Base-by-base conservation (phyloP, 495 filamentous ascomycete genomes). In the Aspergillus mulundensis region DNA sequence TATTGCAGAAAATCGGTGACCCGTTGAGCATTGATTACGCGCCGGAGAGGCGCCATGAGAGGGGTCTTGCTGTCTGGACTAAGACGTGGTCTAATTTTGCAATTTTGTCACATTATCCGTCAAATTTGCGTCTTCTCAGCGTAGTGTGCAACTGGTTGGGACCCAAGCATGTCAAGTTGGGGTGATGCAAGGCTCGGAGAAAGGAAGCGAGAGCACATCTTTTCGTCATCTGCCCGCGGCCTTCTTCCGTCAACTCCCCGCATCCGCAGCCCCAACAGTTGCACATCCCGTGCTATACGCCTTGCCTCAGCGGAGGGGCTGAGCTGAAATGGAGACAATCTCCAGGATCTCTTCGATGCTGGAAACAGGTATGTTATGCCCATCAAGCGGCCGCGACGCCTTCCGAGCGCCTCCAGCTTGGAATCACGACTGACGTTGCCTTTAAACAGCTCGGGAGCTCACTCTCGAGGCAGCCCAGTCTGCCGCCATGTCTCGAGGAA, bases 401-500 rank as follows among this genome's bases (percentile, higher is more conserved):
- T 23, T 7, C 38, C 15, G n/a, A 40, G 18, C 5, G 32, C 23
- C 23, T 34, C 20, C 43, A 11, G 23, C 2, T 10, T 14, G 34
- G 42, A 28, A 28, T 28, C 44, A 50, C 36, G 54, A 43, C 54
- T 50, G 55, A 59, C 64, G 66, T 55, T 58, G 52, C 51, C 61
- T 63, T 54, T 54, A 61, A 49, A 63, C 77, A 91, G 94, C 94
- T 68, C 84, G 94, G 67, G 94, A 97, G 70, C 85, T 98, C 65
- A 98, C 94, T 39, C 84, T 98, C 66, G 94, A 98, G 79, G 95
- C 94, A 48, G 93, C 94, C 61, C 87, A 89, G 73, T 87, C 87
- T 44, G 89, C 90, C 20, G 67, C 78, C n/a, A 71, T 71, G 49
- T 73, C 66, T 45, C 63, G 77, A 53, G 69, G 66, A 43, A 65